Percentiles rank a stretch among this genome's conserved stretches.
phyloP scores from a whole-genome alignment of 2,329 filamentous ascomycete genomes.

The Podosphaera xanthii region DNA sequence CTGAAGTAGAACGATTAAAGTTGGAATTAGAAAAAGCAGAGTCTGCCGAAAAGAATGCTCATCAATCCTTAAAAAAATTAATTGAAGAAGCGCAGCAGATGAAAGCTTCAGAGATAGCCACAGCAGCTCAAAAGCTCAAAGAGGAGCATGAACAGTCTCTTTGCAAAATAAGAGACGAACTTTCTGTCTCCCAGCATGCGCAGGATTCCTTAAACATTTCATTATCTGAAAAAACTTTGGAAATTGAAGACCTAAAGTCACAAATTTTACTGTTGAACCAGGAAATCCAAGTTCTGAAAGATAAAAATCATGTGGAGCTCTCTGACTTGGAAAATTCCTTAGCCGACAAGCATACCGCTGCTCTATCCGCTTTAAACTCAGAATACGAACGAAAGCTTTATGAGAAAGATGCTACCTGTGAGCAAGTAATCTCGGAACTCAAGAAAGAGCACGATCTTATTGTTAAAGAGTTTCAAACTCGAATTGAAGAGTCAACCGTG shows the following conservation, averaged over 20 bases:
- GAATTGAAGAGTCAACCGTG: constrained; percentile 28
- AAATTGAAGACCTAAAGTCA: constrained; percentile 13
- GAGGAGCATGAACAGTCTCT: constrained; percentile 17
- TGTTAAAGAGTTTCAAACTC: constrained; percentile 27
- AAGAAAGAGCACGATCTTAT: constrained; percentile 23
- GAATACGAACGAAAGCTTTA: not conserved
- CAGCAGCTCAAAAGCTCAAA: constrained; percentile 20
- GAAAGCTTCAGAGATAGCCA: constrained; percentile 19
- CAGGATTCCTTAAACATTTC: constrained; percentile 16
- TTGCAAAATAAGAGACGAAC: constrained; percentile 17
- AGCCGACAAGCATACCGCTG: constrained; percentile 26
- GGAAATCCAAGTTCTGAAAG: constrained; percentile 11
- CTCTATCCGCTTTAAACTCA: constrained; percentile 27
- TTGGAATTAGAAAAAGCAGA: constrained; percentile 13
- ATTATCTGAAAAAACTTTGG: constrained; percentile 16
- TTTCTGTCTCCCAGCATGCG: constrained; percentile 26
- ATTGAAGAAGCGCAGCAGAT: constrained; percentile 14
- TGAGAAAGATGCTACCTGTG: constrained; percentile 19
- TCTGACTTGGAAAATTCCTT: constrained; percentile 27
- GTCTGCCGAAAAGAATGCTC: constrained; percentile 6
- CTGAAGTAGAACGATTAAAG: constrained; percentile 11
- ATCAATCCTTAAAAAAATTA: constrained; percentile 13
- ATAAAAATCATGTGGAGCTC: constrained; percentile 20
- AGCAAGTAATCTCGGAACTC: constrained; percentile 20
- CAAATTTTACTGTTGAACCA: constrained; percentile 20